Percentiles rank a stretch among this genome's conserved stretches.
These are phyloP conservation scores for Pestalotiopsis sp. DNA, from an alignment of 2,329 filamentous ascomycete species.

Conservation along the genomic window DNA sequence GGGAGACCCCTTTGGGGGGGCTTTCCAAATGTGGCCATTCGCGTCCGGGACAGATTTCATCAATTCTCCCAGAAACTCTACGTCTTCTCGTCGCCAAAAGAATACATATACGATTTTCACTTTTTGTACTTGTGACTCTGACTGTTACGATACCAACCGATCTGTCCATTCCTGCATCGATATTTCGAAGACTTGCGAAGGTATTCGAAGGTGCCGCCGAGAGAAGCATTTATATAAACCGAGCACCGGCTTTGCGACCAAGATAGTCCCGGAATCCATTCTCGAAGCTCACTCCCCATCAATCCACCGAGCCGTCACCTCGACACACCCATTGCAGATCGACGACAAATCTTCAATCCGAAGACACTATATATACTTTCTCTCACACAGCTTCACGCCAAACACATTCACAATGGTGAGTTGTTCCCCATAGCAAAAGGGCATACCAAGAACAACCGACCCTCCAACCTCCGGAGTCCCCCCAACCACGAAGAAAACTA, in stretches of 20 bases:
- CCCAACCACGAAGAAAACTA: neutral
- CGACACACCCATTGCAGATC: neutral
- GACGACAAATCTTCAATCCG: neutral
- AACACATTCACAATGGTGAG: conserved; percentile 30
- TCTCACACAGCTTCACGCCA: conserved; percentile 11
- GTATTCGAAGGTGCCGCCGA: neutral
- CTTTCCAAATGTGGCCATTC: neutral
- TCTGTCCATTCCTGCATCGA: neutral
- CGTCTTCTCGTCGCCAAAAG: neutral
- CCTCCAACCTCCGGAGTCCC: neutral
- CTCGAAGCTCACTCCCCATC: neutral
- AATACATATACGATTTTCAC: neutral
- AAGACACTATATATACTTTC: neutral
- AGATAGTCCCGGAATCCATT: neutral
- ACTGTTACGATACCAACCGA: neutral
- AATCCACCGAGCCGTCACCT: neutral
- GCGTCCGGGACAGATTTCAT: conserved; percentile 11
- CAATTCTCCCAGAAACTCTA: neutral
- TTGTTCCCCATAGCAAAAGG: neutral
- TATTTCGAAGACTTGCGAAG: conserved; percentile 6
- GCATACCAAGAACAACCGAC: too few species aligned
- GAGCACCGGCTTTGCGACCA: neutral
- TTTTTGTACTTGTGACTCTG: neutral
- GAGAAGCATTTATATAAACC: neutral
- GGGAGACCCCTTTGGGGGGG: conserved; percentile 1